These are phyloP conservation scores for Plasmopara viticola DNA, from an alignment of 352 stramenopile genomes.

Conservation along the genomic window DNA sequence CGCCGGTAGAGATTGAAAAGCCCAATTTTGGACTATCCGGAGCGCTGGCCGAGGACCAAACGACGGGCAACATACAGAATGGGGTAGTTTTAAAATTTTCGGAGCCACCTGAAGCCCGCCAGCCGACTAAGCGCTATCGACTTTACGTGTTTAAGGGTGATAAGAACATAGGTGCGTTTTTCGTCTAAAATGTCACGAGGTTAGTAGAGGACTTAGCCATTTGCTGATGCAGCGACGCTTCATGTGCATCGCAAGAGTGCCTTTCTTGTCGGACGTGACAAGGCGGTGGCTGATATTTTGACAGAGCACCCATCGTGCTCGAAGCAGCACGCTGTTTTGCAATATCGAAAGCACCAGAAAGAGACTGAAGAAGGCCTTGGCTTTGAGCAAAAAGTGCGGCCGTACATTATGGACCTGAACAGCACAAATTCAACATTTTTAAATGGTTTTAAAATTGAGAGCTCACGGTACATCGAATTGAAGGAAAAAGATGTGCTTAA, in stretches of 20 bases:
- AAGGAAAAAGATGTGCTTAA: constrained; percentile 93
- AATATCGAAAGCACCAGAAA: constrained; percentile 88
- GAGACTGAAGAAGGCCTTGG: constrained; percentile 47
- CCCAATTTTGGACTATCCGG: constrained; percentile 97
- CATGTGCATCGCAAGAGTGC: constrained; percentile 94
- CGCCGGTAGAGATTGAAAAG: constrained; percentile 85
- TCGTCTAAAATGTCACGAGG: not conserved
- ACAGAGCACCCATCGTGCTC: constrained; percentile 93
- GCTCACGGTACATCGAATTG: constrained; percentile 95
- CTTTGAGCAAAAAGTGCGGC: constrained; percentile 66
- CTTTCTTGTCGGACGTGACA: constrained; percentile 93
- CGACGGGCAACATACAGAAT: constrained; percentile 94
- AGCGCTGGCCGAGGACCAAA: constrained; percentile 93
- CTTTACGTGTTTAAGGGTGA: constrained; percentile 97
- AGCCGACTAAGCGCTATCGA: constrained; percentile 89
- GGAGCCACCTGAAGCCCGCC: constrained; percentile 92
- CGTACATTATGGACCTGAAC: constrained; percentile 98
- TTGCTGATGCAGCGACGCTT: constrained; percentile 73
- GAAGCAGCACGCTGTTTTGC: constrained; percentile 97
- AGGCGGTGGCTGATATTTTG: constrained; percentile 91
- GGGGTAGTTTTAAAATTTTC: constrained; percentile 97
- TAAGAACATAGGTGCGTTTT: constrained; percentile 53
- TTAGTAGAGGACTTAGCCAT: not conserved
- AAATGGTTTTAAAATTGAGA: constrained; percentile 92
- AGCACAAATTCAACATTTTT: constrained; percentile 97